These are phyloP conservation scores for Rubia peregrina DNA, from an alignment of 305 asterid genomes.

Conservation along the genomic window DNA sequence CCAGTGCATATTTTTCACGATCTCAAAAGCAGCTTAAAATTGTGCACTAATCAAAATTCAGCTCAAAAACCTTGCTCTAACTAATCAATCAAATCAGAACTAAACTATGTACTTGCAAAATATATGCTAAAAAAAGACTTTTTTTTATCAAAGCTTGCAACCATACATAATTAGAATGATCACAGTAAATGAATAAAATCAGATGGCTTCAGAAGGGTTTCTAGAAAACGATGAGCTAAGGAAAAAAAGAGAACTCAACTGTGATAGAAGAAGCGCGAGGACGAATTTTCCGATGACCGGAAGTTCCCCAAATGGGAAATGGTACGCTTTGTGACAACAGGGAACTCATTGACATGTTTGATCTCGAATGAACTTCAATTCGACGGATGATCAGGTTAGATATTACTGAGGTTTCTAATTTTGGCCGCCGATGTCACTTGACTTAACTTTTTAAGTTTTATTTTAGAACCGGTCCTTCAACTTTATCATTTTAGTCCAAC, in stretches of 20 bases:
- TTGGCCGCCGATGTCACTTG: no score
- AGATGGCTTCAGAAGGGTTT: background rate
- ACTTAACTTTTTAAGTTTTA: no score
- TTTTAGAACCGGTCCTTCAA: no score
- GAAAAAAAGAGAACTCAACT: conserved; percentile 9
- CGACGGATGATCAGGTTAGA: background rate
- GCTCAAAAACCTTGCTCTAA: background rate
- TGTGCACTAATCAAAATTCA: background rate
- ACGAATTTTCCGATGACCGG: background rate
- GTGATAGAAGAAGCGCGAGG: conserved; percentile 5
- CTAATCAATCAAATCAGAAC: conserved; percentile 1
- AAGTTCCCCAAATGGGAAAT: conserved; percentile 6
- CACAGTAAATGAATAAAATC: background rate
- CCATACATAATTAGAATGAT: background rate
- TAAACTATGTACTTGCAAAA: background rate
- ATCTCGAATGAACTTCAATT: background rate
- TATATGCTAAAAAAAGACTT: background rate
- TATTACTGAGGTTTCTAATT: background rate
- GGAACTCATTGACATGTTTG: conserved; percentile 13
- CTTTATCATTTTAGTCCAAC: no score
- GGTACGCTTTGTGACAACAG: background rate
- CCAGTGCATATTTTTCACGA: background rate
- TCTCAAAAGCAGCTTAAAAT: background rate
- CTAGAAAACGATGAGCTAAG: background rate
- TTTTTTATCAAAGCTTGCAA: background rate